Percentiles rank a stretch among this genome's conserved stretches.
Evolutionary conservation across 2,329 filamentous ascomycete species (phyloP).

Genomic region (Blastomyces gilchristii): DNA sequence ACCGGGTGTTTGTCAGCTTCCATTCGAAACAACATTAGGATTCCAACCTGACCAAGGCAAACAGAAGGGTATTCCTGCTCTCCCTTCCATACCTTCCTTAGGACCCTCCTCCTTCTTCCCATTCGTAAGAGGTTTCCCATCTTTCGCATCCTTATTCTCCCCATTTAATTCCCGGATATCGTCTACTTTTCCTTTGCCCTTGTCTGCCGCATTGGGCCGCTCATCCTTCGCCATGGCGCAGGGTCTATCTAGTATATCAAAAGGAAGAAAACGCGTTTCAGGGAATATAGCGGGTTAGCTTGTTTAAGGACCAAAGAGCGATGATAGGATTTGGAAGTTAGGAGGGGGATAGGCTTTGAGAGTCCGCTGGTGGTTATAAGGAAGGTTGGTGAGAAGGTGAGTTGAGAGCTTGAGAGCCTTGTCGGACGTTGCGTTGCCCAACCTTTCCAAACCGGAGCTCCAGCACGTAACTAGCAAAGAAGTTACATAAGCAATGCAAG

Average conservation of each 20-base stretch:
- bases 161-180: conserved; percentile 52
- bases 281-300: background rate
- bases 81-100: conserved; percentile 45
- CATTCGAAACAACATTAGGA: conserved; percentile 14
- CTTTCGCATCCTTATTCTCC: conserved; percentile 47
- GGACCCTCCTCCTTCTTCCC: conserved; percentile 68
- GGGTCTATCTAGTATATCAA: conserved; percentile 5
- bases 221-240: conserved; percentile 78
- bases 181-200: conserved; percentile 90
- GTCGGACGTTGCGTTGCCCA: background rate
- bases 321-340: background rate
- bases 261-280: background rate
- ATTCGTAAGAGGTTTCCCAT: conserved; percentile 60
- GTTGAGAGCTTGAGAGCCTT: background rate
- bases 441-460: background rate
- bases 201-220: conserved; percentile 72
- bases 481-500: background rate
- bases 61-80: background rate
- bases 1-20: conserved; percentile 17
- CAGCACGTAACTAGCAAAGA: background rate
- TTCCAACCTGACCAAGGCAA: background rate
- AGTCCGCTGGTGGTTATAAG: background rate
- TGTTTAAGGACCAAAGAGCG: background rate
- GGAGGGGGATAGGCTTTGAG: background rate
- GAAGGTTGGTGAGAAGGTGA: background rate